Conservation (phyloP, 1,284 basidiomycete genomes). For the Cystobasidium slooffiae region DNA sequence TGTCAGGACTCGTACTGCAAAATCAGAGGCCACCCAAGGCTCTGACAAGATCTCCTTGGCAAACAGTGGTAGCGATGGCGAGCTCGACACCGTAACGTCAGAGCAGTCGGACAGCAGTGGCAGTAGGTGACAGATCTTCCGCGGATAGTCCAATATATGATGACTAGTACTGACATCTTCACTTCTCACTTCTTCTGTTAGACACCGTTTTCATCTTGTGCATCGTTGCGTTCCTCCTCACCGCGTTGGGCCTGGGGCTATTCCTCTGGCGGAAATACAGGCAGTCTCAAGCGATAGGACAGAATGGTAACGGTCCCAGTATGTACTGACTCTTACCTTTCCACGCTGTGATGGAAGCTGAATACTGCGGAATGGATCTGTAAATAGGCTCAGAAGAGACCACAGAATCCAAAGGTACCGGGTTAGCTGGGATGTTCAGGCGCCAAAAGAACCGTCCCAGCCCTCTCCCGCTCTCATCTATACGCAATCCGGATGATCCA, state of each 20-base stretch:
- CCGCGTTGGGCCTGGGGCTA: slow-evolving; percentile 22
- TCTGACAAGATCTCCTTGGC: background rate
- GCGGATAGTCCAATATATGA: background rate
- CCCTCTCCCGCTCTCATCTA: slow-evolving; percentile 27
- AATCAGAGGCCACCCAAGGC: background rate
- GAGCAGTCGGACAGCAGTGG: slow-evolving; percentile 5
- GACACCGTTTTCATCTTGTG: slow-evolving; percentile 41
- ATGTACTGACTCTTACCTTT: background rate
- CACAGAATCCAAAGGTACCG: background rate
- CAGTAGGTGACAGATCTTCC: slow-evolving; percentile 6
- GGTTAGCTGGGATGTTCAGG: slow-evolving; percentile 14
- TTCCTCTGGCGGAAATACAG: slow-evolving; percentile 39
- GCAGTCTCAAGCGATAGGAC: slow-evolving; percentile 12
- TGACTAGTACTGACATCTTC: background rate
- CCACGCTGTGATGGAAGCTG: background rate
- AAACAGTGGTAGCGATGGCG: background rate
- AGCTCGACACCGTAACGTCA: background rate
- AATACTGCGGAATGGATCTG: background rate
- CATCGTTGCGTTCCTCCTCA: slow-evolving; percentile 38
- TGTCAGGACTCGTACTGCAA: background rate
- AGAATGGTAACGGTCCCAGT: background rate
- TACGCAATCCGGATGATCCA: slow-evolving; percentile 27
- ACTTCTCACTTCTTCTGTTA: background rate
- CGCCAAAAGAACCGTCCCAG: slow-evolving; percentile 24
- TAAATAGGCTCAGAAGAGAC: background rate